phyloP scores from a whole-genome alignment of 148 eudicot genomes.

The Vaccinium macrocarpon region DNA sequence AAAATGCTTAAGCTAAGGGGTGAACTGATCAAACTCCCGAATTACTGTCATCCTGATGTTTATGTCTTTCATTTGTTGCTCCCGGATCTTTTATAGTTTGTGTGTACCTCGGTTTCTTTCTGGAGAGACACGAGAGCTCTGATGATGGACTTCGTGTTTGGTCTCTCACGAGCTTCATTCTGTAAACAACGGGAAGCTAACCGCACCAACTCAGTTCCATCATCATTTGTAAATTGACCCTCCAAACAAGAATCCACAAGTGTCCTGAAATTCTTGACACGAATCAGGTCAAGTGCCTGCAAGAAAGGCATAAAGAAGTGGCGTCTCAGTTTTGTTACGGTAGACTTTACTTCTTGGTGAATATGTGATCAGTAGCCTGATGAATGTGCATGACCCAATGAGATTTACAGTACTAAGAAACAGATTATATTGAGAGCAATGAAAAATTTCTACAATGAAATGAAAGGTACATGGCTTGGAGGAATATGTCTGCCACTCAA shows the following conservation, averaged over 20 bases:
- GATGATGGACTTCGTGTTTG: constrained; percentile 59
- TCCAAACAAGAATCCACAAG: constrained; percentile 74
- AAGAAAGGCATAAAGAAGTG: background rate
- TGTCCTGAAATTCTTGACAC: constrained; percentile 59
- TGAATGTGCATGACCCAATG: background rate
- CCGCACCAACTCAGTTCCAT: constrained; percentile 61
- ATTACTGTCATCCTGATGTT: background rate
- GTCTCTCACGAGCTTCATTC: constrained; percentile 72
- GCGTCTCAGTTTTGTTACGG: background rate
- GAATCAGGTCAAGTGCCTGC: constrained; percentile 71
- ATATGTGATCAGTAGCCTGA: background rate
- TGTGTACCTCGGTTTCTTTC: constrained; percentile 56
- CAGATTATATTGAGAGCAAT: background rate
- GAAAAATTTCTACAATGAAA: background rate
- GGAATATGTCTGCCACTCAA: constrained; percentile 76
- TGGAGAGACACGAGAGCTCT: constrained; percentile 54
- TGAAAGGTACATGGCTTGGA: constrained; percentile 58
- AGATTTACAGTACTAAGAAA: background rate
- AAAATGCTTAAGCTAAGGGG: background rate
- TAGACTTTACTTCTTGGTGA: background rate
- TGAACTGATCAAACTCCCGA: background rate
- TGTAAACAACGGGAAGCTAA: constrained; percentile 74
- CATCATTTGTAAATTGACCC: constrained; percentile 65
- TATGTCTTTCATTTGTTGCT: background rate
- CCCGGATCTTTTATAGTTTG: background rate